Percentiles rank a stretch among this genome's conserved stretches.
phyloP scores from a whole-genome alignment of 257 asterid species.

The Lantana camara region DNA sequence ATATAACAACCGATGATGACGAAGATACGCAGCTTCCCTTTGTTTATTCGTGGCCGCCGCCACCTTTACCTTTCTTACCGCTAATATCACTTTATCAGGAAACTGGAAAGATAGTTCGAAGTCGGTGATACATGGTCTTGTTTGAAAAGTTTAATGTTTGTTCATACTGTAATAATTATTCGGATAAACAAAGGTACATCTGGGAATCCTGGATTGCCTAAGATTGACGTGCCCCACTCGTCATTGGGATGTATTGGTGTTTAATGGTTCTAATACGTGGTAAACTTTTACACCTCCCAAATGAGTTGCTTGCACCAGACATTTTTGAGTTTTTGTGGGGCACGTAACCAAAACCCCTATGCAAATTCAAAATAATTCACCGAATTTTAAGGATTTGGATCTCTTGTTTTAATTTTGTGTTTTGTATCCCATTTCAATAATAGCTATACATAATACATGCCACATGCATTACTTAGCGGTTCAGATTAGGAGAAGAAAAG shows the following conservation, averaged over 20 bases:
- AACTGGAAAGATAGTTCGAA: neutral
- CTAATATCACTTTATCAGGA: neutral
- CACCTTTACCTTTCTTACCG: neutral
- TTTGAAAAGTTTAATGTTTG: neutral
- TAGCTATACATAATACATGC: no score
- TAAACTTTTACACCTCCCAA: neutral
- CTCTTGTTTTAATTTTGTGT: no score
- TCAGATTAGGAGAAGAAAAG: no score
- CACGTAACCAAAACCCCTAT: no score
- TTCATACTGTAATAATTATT: no score
- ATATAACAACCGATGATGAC: neutral
- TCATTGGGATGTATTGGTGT: neutral
- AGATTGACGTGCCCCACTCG: neutral
- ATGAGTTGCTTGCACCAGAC: no score
- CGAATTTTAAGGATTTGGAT: no score
- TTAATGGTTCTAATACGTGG: neutral
- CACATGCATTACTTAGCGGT: no score
- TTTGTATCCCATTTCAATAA: no score
- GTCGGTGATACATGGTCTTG: neutral
- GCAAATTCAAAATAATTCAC: no score
- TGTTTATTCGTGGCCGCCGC: conserved; percentile 6
- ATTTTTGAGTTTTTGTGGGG: no score
- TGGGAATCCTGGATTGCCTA: neutral
- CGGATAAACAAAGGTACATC: neutral
- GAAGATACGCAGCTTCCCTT: no score